phyloP scores from a whole-genome alignment of 352 stramenopile genomes.

The Saprolegnia parasitica region DNA sequence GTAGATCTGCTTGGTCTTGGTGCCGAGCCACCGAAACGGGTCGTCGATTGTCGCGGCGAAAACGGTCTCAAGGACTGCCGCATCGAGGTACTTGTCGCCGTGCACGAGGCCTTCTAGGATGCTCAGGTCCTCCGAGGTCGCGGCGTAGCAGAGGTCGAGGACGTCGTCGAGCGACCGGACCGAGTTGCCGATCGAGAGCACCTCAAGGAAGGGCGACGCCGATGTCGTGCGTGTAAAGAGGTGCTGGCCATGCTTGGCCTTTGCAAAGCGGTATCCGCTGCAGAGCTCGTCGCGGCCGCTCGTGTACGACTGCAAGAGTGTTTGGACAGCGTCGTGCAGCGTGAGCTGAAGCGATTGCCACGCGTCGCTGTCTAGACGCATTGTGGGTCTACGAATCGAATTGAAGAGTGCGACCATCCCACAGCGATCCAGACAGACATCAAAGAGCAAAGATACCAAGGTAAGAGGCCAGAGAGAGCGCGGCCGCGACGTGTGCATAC shows the following conservation, averaged over 20 bases:
- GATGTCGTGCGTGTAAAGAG: background rate
- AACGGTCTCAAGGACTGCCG: background rate
- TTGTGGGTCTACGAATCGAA: too few species aligned
- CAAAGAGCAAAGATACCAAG: too few species aligned
- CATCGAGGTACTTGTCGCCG: conserved; percentile 12
- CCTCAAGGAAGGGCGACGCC: background rate
- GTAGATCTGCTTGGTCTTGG: background rate
- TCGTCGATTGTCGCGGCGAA: background rate
- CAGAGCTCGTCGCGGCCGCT: background rate
- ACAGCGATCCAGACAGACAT: too few species aligned
- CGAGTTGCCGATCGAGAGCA: background rate
- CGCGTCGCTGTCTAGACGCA: too few species aligned
- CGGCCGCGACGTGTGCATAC: too few species aligned
- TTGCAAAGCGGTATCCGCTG: background rate
- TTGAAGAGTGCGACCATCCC: too few species aligned
- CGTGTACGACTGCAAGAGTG: background rate
- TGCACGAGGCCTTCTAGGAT: conserved; percentile 12
- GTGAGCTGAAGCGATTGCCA: too few species aligned
- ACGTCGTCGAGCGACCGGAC: conserved; percentile 7
- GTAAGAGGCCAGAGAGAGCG: too few species aligned
- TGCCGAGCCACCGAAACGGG: conserved; percentile 8
- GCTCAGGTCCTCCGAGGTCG: background rate
- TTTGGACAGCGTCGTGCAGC: too few species aligned
- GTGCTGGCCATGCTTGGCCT: conserved; percentile 6
- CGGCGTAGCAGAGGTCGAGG: conserved; percentile 6